A percentile compares a stretch with the other conserved stretches of the same genome.
Evolutionary conservation across 2,329 filamentous ascomycete species (phyloP).

Genomic region (Delphinella strobiligena): DNA sequence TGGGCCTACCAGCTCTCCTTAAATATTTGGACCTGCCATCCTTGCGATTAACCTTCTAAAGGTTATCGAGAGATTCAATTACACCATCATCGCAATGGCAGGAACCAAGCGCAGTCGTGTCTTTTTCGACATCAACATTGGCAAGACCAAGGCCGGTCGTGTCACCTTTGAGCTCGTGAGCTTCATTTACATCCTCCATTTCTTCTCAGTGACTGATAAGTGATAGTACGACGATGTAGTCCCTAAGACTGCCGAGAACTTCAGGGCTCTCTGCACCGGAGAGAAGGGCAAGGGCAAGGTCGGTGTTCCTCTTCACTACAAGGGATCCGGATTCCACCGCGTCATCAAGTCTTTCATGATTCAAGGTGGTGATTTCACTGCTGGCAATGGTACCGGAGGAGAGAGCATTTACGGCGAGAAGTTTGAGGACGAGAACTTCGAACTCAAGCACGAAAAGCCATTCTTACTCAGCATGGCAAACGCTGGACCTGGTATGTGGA

Average conservation of each 20-base stretch:
- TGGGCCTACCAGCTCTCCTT: neutral
- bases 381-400: slow-evolving; percentile 85
- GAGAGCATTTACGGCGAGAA: slow-evolving; percentile 97
- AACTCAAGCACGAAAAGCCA: slow-evolving; percentile 79
- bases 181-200: slow-evolving; percentile 9
- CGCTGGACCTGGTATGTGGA: slow-evolving; percentile 69
- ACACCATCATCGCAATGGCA: slow-evolving; percentile 6
- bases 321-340: slow-evolving; percentile 83
- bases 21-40: neutral
- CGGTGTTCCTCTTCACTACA: slow-evolving; percentile 84
- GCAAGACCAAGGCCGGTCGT: slow-evolving; percentile 59
- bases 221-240: slow-evolving; percentile 48
- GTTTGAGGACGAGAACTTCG: slow-evolving; percentile 95
- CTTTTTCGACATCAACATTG: slow-evolving; percentile 88
- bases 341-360: slow-evolving; percentile 99
- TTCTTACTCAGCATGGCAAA: slow-evolving; percentile 98
- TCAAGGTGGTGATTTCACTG: slow-evolving; percentile 93
- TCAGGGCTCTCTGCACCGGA: slow-evolving; percentile 84
- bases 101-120: slow-evolving; percentile 54
- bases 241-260: slow-evolving; percentile 93
- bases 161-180: slow-evolving; percentile 74
- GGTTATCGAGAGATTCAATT: too few species aligned
- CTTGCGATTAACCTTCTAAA: too few species aligned
- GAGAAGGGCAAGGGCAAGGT: slow-evolving; percentile 77
- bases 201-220: neutral